Evolutionary conservation across 495 filamentous ascomycete genomes (phyloP), one percentile per base, ranked within the genome.

Genomic region (Mycothermus thermophilus): DNA sequence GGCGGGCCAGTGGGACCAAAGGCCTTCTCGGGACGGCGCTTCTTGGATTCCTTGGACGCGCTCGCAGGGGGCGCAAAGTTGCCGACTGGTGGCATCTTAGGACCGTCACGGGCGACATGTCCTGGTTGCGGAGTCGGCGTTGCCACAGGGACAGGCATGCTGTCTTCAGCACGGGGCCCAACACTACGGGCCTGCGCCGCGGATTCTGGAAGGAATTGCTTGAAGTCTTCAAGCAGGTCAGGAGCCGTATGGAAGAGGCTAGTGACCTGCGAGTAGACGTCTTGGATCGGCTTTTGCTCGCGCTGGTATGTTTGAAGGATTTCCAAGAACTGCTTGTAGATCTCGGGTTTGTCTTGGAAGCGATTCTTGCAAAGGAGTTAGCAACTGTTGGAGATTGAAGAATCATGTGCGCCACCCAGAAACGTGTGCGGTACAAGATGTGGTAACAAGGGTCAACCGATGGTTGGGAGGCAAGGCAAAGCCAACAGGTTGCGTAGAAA

Each of bases 271-370:
- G 83, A 80, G 49, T 99, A 96, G 5, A 99, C 92, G 60, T 99
- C 92, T 52, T 93, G 85, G 16, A 99, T 99, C 0, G 92, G 92
- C 54, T 95, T 96, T 24, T 87, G 92, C 47, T 99, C 92, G 34
- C 92, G 74, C 57, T 99, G 92, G 51, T 99, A 99, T 1, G 92
- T 99, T 56, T 99, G 92, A 27, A 99, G 63, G 18, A 99, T 99
- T 53, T 99, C 92, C 6, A 99, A 72, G 52, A 99, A 99, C 48
- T 96, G 85, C 50, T 99, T 99, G 64, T 99, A 99, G 35, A 96
- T 96, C 50, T 99, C 92, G 6, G 92, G 92, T 40, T 90, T 83
- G 43, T 79, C 74, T 29, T 90, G 74, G 54, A 95, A 99, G 26
- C 92, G 90, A 52, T 95, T 99, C 90, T n/a, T 86, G 48, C 19